These are phyloP conservation scores for Xylaria sp. DNA, from an alignment of 2,329 filamentous ascomycete genomes.

Conservation along the genomic window DNA sequence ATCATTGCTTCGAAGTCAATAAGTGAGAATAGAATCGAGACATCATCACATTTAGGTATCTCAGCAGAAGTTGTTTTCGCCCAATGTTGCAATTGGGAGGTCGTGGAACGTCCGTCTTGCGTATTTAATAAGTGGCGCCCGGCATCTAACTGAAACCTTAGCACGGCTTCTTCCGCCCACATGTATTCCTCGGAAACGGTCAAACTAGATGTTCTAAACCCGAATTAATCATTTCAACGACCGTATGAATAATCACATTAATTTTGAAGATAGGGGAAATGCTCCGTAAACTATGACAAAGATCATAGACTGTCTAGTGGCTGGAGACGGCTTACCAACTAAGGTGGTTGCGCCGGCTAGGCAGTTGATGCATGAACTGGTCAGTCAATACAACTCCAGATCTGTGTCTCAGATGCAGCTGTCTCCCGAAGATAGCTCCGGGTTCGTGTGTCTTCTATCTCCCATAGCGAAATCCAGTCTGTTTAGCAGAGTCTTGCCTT, in stretches of 20 bases:
- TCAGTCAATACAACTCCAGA: neutral
- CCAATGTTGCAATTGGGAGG: too few species aligned
- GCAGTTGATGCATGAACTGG: neutral
- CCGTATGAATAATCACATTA: neutral
- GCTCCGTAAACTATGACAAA: conserved; percentile 2
- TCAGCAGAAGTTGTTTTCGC: too few species aligned
- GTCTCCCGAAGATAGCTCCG: neutral
- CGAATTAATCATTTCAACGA: neutral
- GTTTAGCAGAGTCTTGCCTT: neutral
- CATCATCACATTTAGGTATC: neutral
- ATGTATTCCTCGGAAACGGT: neutral
- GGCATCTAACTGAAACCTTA: neutral
- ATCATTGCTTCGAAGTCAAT: neutral
- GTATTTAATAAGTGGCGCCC: neutral
- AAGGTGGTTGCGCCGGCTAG: neutral
- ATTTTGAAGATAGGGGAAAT: neutral
- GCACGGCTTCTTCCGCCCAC: neutral
- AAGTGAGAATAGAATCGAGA: neutral
- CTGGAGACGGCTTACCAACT: neutral
- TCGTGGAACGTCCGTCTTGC: neutral
- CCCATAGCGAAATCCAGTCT: neutral
- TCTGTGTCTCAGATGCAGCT: neutral
- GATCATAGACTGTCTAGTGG: neutral
- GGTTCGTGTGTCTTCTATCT: too few species aligned
- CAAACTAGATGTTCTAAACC: neutral